Percentiles rank a stretch among this genome's conserved stretches.
These are phyloP conservation scores for Sarocladiaceae sp. DNA, from an alignment of 2,329 filamentous ascomycete genomes.

Conservation along the genomic window DNA sequence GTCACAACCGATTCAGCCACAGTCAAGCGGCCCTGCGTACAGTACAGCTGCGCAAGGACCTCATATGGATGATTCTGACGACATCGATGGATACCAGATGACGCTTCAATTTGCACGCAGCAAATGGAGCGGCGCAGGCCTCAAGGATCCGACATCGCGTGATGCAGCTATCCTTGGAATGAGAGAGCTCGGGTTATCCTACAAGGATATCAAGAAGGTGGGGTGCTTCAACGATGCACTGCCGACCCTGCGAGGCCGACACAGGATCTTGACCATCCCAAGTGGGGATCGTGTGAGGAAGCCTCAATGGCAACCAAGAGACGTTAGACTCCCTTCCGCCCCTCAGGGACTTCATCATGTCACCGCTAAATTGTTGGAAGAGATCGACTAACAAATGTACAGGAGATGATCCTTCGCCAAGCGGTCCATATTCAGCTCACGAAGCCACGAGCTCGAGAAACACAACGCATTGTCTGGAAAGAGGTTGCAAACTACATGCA, in stretches of 20 bases:
- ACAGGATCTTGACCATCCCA: conserved; percentile 60
- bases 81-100: background rate
- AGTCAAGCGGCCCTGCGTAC: too few species aligned
- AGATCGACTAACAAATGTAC: background rate
- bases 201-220: conserved; percentile 55
- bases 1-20: too few species aligned
- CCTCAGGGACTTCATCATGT: too few species aligned
- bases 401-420: conserved; percentile 32
- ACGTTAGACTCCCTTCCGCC: too few species aligned
- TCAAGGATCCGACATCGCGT: background rate
- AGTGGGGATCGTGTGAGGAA: conserved; percentile 59
- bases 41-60: too few species aligned
- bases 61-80: too few species aligned
- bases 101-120: background rate
- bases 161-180: background rate
- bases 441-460: conserved; percentile 8
- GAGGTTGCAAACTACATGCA: conserved; percentile 50
- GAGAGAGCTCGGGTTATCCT: conserved; percentile 47
- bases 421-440: conserved; percentile 19
- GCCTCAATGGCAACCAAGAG: conserved; percentile 57
- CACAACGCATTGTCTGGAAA: conserved; percentile 50
- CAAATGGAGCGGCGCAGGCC: background rate
- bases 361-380: too few species aligned
- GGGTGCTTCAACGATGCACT: conserved; percentile 61
- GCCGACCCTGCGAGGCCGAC: conserved; percentile 67